A percentile compares a stretch with the other conserved stretches of the same genome.
phyloP scores from a whole-genome alignment of 768 basidiomycete genomes.

The Kwoniella heveanensis region DNA sequence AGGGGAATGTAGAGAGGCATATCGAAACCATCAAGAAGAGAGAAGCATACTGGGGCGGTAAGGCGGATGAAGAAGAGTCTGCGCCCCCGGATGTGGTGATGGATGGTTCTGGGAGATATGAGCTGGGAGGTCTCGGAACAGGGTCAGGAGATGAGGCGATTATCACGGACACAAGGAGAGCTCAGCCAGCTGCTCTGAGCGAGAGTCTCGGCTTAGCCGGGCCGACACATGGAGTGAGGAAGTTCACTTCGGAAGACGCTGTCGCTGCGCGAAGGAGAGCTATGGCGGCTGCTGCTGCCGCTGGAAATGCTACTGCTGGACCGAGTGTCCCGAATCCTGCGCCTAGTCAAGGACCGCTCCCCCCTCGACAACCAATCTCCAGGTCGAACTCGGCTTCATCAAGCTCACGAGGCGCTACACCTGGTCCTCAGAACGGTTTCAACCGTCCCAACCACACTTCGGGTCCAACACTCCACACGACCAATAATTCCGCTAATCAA shows the following conservation, averaged over 20 bases:
- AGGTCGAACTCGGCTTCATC: conserved; percentile 22
- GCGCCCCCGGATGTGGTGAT: conserved; percentile 22
- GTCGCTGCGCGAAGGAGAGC: conserved; percentile 29
- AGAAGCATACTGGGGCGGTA: conserved; percentile 29
- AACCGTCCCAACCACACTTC: neutral
- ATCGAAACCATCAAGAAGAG: conserved; percentile 28
- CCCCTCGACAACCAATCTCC: conserved; percentile 15
- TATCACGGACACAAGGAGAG: conserved; percentile 21
- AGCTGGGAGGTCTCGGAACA: neutral
- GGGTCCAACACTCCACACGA: neutral
- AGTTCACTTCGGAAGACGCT: conserved; percentile 16
- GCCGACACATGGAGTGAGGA: neutral
- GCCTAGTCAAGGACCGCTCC: conserved; percentile 1
- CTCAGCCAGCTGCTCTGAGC: conserved; percentile 13
- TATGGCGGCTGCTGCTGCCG: conserved; percentile 16
- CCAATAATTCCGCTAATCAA: conserved; percentile 2
- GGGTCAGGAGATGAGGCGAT: conserved; percentile 13
- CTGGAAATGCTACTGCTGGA: neutral
- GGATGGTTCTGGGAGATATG: conserved; percentile 20
- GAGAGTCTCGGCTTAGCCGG: conserved; percentile 17
- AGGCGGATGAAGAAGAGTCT: conserved; percentile 13
- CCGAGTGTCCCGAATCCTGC: neutral
- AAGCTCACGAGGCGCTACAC: neutral
- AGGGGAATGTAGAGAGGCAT: conserved; percentile 39
- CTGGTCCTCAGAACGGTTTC: neutral